Base-by-base conservation (phyloP, 179 eudicot species). In the Pouteria campechiana region DNA sequence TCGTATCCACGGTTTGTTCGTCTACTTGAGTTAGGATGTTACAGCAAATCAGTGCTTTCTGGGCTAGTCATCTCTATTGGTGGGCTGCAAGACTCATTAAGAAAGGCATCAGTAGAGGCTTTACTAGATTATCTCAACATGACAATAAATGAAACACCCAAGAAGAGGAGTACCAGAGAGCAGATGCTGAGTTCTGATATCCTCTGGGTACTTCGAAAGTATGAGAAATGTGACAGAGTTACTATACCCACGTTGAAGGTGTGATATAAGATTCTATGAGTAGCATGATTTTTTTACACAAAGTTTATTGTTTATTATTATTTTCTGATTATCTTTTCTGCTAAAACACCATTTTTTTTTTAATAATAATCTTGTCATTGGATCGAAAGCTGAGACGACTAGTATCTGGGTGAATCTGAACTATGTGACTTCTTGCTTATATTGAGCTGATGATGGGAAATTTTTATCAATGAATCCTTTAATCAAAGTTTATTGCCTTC, bases 51-150 rank as follows among this genome's bases (percentile, higher is more conserved):
- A 51, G 50, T 90, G 28, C 55, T 86, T 29, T 79, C 96, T 12
- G 98, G 98, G 44, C 50, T 86, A 59, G 88, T 86, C 58, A 65
- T 90, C 41, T 79, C 98, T 15, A 54, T 86, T 57, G 98, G 96
- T 37, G 98, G 98, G 37, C 57, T 90, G 47, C 94, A 86, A 79
- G 98, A 86, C 35, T 86, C 83, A 48, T 60, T 82, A 67, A 72
- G 68, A 50, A 90, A 77, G 68, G 78, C 87, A 58, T 79, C 98
- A 34, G 70, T 82, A 22, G 61, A 58, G 46, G 92, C 98, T 60
- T 82, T 90, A 53, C 45, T 82, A 36, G 92, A 74, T 20, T 86
- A 82, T 67, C 75, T 90, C 58, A 76, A 70, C 49, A 55, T 34
- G 12, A 46, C 59, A 32, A 64, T 56, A 40, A 50, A 49, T 30